Percentiles rank a stretch among this genome's conserved stretches.
These are phyloP conservation scores for Aspergillus japonicus DNA, from an alignment of 2,329 filamentous ascomycete genomes.

Conservation along the genomic window DNA sequence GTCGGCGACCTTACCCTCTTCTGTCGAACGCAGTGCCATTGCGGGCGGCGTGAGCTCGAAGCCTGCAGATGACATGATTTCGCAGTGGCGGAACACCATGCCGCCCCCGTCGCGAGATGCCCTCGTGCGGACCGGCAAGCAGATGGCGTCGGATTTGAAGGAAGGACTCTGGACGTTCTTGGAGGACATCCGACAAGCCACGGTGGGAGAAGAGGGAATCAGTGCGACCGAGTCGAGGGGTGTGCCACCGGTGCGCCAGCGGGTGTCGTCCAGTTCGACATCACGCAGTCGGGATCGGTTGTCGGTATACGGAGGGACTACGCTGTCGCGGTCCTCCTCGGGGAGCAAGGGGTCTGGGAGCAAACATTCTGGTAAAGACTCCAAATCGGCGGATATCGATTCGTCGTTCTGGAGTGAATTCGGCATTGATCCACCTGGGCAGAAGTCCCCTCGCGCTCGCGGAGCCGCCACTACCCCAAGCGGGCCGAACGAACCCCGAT, in stretches of 20 bases:
- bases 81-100: constrained; percentile 44
- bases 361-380: constrained; percentile 42
- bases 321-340: constrained; percentile 33
- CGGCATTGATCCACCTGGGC: constrained; percentile 49
- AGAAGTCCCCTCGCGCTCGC: constrained; percentile 37
- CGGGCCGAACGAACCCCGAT: constrained; percentile 39
- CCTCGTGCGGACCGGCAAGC: constrained; percentile 62
- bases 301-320: constrained; percentile 25
- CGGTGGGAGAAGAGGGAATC: constrained; percentile 88
- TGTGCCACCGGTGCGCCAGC: constrained; percentile 31
- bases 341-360: constrained; percentile 29
- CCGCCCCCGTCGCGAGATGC: constrained; percentile 50
- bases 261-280: constrained; percentile 30
- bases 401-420: constrained; percentile 53
- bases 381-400: constrained; percentile 43
- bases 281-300: constrained; percentile 36
- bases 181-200: constrained; percentile 91
- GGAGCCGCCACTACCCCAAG: constrained; percentile 33
- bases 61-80: constrained; percentile 37
- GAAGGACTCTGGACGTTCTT: constrained; percentile 91
- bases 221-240: constrained; percentile 52
- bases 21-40: constrained; percentile 34
- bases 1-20: constrained; percentile 44
- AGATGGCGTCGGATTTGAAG: constrained; percentile 85
- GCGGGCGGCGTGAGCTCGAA: constrained; percentile 19